Base-by-base conservation (phyloP, 1,139 yeast genomes). In the Candida freyschussii region DNA sequence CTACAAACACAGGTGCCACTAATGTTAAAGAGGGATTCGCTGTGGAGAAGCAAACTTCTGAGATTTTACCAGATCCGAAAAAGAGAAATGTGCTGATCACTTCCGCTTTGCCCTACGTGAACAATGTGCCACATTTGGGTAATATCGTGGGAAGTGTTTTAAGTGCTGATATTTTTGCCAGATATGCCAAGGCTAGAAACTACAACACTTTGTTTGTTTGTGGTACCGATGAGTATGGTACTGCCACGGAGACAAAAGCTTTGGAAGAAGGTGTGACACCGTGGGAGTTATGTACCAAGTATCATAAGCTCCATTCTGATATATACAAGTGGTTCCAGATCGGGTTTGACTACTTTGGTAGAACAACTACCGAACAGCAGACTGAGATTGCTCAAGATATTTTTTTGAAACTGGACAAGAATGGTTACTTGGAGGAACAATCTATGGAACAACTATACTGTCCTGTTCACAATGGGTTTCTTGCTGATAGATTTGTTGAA, bases 181-280 rank as follows among this genome's bases (percentile, higher is more conserved):
- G 98, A 57, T 91, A 84, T 62, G 77, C 84, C 55, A 89, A 87
- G 60, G 78, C 82, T 47, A 77, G 96, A 65, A 85, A 87, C 60
- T 80, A 82, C 65, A 91, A 89, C 57, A 70, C 95, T 15, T 65
- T 91, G 42, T 91, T 67, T 53, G 64, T 91, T 39, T 87, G 98
- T 63, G 99, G 99, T 63, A 93, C 98, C 23, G 99, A 91, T 58
- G 99, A 91, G 63, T 93, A 91, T 58, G 99, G 99, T 57, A 91
- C 99, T 41, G 99, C 99, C 32, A 91, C 98, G 17, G 99, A 91
- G 62, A 93, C 98, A 22, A 91, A 91, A 63, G 98, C 98, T 9
- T 67, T 91, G 38, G 98, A 91, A 60, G 97, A 91, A 55, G 79
- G 82, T 27, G 80, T 85, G 41, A 72, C 94, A 5, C 98, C 99